phyloP scores from a whole-genome alignment of 2,329 filamentous ascomycete species.

The Endoconidiophora laricicola region DNA sequence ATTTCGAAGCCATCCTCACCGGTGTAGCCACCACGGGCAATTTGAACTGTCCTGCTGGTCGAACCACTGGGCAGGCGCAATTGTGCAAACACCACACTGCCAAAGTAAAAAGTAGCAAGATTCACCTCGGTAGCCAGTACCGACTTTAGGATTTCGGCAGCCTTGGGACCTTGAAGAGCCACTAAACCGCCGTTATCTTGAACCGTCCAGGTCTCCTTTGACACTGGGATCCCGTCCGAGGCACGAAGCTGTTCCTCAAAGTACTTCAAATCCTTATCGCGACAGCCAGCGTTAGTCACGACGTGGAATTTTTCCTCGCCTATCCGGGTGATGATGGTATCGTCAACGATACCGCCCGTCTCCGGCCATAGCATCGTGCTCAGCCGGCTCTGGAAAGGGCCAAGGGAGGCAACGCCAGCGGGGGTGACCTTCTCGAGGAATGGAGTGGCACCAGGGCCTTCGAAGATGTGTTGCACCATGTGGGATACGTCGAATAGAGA shows the following conservation, averaged over 20 bases:
- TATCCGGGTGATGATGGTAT: slow-evolving; percentile 79
- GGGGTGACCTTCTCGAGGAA: slow-evolving; percentile 81
- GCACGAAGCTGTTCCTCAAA: slow-evolving; percentile 50
- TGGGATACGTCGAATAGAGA: slow-evolving; percentile 93
- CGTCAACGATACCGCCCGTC: slow-evolving; percentile 86
- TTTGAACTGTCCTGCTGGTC: slow-evolving; percentile 32
- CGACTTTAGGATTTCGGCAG: slow-evolving; percentile 49
- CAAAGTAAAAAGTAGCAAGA: slow-evolving; percentile 64
- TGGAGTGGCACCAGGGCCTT: slow-evolving; percentile 59
- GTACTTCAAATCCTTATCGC: slow-evolving; percentile 74
- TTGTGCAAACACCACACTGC: slow-evolving; percentile 49
- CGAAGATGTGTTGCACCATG: slow-evolving; percentile 84
- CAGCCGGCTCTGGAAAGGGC: slow-evolving; percentile 55
- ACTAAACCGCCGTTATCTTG: slow-evolving; percentile 61
- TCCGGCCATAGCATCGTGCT: slow-evolving; percentile 66
- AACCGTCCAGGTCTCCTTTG: slow-evolving; percentile 46
- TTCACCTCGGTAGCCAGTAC: slow-evolving; percentile 39
- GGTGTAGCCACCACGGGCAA: slow-evolving; percentile 86
- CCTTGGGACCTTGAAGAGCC: slow-evolving; percentile 75
- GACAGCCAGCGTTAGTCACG: slow-evolving; percentile 86
- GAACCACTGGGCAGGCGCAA: slow-evolving; percentile 41
- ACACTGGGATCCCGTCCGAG: slow-evolving; percentile 36
- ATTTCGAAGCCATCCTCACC: slow-evolving; percentile 98
- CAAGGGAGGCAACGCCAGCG: slow-evolving; percentile 47
- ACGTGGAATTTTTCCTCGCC: slow-evolving; percentile 65